phyloP scores from a whole-genome alignment of 352 stramenopile species.

The Thraustotheca clavata region DNA sequence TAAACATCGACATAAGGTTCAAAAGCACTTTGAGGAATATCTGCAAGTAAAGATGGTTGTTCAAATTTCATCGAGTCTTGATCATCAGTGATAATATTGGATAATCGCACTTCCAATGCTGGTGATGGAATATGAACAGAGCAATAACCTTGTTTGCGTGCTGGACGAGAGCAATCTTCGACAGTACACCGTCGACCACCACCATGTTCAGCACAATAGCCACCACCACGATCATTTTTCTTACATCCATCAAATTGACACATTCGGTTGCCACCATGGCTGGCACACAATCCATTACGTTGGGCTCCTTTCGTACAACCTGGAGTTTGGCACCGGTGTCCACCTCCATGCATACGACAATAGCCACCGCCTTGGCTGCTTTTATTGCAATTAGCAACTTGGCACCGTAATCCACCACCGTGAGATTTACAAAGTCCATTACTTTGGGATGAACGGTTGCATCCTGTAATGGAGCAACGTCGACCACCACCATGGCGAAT shows the following conservation, averaged over 20 bases:
- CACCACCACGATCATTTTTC: constrained; percentile 80
- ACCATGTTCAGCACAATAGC: constrained; percentile 79
- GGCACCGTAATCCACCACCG: constrained; percentile 69
- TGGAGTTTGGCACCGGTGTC: constrained; percentile 73
- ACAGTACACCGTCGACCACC: constrained; percentile 76
- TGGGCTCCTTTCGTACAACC: constrained; percentile 80
- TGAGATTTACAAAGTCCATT: constrained; percentile 82
- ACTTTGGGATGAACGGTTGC: constrained; percentile 64
- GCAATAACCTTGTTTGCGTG: constrained; percentile 81
- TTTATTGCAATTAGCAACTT: constrained; percentile 69
- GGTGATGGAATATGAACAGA: constrained; percentile 43
- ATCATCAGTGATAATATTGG: background rate
- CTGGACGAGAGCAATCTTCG: constrained; percentile 66
- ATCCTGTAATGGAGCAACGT: constrained; percentile 64
- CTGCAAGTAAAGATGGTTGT: background rate
- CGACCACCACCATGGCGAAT: constrained; percentile 79
- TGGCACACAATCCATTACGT: constrained; percentile 66
- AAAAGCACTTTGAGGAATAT: background rate
- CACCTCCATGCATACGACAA: constrained; percentile 73
- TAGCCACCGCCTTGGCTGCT: constrained; percentile 74
- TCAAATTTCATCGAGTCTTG: background rate
- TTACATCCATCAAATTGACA: constrained; percentile 81
- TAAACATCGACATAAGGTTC: constrained; percentile 1
- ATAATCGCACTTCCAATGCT: background rate
- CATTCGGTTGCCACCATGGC: constrained; percentile 70